These are phyloP conservation scores for Saposhnikovia divaricata DNA, from an alignment of 129 eudicot species.

Conservation along the genomic window DNA sequence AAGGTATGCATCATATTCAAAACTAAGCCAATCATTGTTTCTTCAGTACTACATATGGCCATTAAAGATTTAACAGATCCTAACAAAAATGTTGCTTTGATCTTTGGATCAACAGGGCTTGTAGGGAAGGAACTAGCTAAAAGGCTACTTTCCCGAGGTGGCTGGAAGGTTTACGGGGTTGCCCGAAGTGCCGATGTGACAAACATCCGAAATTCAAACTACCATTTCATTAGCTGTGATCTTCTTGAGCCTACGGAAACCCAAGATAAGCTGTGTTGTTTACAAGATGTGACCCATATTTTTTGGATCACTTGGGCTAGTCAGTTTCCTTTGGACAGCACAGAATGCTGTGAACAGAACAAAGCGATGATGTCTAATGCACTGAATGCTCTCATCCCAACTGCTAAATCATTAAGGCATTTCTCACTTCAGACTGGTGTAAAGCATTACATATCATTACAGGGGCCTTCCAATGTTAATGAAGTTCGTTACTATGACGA, in stretches of 20 bases:
- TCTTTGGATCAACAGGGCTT: slow-evolving; percentile 78
- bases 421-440: slow-evolving; percentile 80
- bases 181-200: slow-evolving; percentile 39
- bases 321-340: slow-evolving; percentile 64
- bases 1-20: background rate
- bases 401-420: slow-evolving; percentile 48
- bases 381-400: slow-evolving; percentile 51
- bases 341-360: slow-evolving; percentile 69
- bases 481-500: slow-evolving; percentile 39
- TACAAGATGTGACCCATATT: slow-evolving; percentile 65
- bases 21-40: background rate
- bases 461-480: slow-evolving; percentile 19
- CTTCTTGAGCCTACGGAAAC: slow-evolving; percentile 56
- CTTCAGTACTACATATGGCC: slow-evolving; percentile 24
- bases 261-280: slow-evolving; percentile 33
- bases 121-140: slow-evolving; percentile 75
- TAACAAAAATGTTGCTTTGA: slow-evolving; percentile 51
- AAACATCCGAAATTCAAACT: slow-evolving; percentile 24
- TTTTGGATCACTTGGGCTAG: slow-evolving; percentile 96
- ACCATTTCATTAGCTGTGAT: slow-evolving; percentile 66
- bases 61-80: slow-evolving; percentile 28
- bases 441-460: slow-evolving; percentile 66
- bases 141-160: slow-evolving; percentile 37
- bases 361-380: slow-evolving; percentile 75
- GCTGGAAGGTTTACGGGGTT: slow-evolving; percentile 85